Evolutionary conservation across 805 yeast genomes (phyloP), one percentile per base, ranked within the genome.

Genomic region (Diddensiella santjacobensis): DNA sequence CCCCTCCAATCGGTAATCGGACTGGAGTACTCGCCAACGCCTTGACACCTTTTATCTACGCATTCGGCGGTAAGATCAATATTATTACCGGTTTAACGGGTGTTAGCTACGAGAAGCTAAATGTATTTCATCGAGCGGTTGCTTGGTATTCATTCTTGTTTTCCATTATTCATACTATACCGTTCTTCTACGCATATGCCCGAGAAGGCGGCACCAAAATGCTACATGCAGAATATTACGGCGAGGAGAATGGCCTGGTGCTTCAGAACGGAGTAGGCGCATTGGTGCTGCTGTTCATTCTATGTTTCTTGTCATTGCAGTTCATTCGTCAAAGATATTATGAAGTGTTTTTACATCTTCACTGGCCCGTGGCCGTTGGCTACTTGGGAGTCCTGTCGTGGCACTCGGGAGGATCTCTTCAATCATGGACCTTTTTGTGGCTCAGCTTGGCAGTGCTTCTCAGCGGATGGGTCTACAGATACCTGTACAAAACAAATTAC

Each of bases 11-110:
- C 33, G 57, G 54, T 10, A 47, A 45, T 11, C 46, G 57, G 19
- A 45, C 58, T 1, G 58, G 54, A 3, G 10, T 55, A 11, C 46
- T 55, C 50, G 48, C 58, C 22, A 55, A 55, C 42, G 55, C 55
- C 8, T 26, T 55, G 48, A 54, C 53, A 13, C 58, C 58, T 3
- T 51, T 55, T 35, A 55, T 55, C 29, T 55, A 42, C 38, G 49
- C 53, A 4, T 44, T 55, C 15, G 40, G 51, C 13, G 57, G 58
- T 24, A 55, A 55, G 40, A 20, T 47, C 29, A 55, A 51, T 29
- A 33, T 55, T 17, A 31, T 55, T 33, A 45, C 57, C 8, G 36
- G 18, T 11, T 36, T 55, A 18, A 55, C 58, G 4, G 58, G 58
- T 1, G 36, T 47, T 20, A 46, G 54, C 39, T 55, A 55, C 23